These are phyloP conservation scores for Pseudozyma hubeiensis DNA, from an alignment of 1,284 basidiomycete species.

Conservation along the genomic window DNA sequence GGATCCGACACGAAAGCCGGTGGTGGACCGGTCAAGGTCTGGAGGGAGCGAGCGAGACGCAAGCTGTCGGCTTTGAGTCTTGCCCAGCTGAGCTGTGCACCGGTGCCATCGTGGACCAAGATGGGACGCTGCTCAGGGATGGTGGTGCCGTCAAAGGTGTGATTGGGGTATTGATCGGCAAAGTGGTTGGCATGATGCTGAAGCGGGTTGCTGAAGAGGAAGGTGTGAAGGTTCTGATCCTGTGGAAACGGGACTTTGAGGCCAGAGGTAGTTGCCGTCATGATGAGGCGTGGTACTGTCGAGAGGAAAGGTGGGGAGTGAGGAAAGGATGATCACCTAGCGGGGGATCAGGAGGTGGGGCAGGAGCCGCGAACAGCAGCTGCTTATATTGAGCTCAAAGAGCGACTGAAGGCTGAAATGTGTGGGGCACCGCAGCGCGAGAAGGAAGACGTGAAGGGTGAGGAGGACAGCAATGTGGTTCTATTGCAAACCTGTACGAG, in stretches of 20 bases:
- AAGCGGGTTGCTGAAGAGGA: constrained; percentile 53
- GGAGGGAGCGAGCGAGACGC: constrained; percentile 46
- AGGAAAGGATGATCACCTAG: background rate
- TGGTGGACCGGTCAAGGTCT: constrained; percentile 33
- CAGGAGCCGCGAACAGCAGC: background rate
- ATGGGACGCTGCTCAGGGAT: constrained; percentile 48
- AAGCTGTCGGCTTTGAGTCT: constrained; percentile 49
- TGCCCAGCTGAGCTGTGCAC: constrained; percentile 46
- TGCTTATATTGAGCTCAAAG: constrained; percentile 6
- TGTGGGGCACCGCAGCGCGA: constrained; percentile 31
- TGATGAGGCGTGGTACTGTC: background rate
- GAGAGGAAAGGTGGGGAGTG: background rate
- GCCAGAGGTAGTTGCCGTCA: constrained; percentile 28
- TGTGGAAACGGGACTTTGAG: constrained; percentile 33
- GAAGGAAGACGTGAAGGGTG: background rate
- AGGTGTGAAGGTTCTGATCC: constrained; percentile 42
- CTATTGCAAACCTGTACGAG: background rate
- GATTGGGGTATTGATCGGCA: constrained; percentile 27
- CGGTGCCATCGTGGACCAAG: constrained; percentile 48
- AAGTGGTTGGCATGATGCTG: constrained; percentile 46
- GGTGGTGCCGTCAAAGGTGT: constrained; percentile 42
- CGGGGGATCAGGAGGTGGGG: background rate
- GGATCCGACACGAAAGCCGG: constrained; percentile 25
- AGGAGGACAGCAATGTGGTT: background rate
- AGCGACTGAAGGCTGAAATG: background rate